A percentile compares a stretch with the other conserved stretches of the same genome.
These are phyloP conservation scores for Triticum turgidum DNA, from an alignment of 176 grass and related monocot genomes.

Conservation along the genomic window DNA sequence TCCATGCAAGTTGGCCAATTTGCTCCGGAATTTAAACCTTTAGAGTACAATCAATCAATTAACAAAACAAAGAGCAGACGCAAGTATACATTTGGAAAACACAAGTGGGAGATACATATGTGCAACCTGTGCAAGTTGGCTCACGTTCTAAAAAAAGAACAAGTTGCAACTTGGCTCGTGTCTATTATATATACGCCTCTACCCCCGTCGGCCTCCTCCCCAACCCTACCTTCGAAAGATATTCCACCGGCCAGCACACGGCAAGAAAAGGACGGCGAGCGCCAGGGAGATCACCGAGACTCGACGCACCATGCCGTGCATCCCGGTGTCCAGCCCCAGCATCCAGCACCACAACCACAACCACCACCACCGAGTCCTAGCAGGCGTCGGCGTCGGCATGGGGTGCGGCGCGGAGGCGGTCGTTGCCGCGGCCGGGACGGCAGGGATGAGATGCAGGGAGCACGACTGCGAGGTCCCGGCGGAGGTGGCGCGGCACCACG, in stretches of 20 bases:
- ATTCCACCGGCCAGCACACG: slow-evolving; percentile 4
- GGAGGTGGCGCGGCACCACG: slow-evolving; percentile 77
- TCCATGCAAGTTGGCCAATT: slow-evolving; percentile 45
- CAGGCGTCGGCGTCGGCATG: slow-evolving; percentile 15
- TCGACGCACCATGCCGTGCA: slow-evolving; percentile 57
- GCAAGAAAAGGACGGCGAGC: neutral
- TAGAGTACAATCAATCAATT: slow-evolving; percentile 16
- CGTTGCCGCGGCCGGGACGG: neutral
- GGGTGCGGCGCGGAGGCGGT: slow-evolving; percentile 35
- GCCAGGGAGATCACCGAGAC: neutral
- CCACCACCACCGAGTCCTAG: slow-evolving; percentile 41
- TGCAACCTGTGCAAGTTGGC: slow-evolving; percentile 37
- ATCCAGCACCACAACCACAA: slow-evolving; percentile 43
- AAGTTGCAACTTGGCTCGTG: neutral
- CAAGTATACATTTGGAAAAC: neutral
- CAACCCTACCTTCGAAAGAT: slow-evolving; percentile 32
- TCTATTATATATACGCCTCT: slow-evolving; percentile 40
- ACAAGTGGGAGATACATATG: slow-evolving; percentile 21
- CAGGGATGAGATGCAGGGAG: slow-evolving; percentile 26
- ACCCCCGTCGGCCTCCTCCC: slow-evolving; percentile 20
- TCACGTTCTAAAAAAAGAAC: slow-evolving; percentile 22
- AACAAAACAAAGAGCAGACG: slow-evolving; percentile 10
- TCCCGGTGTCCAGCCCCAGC: slow-evolving; percentile 53
- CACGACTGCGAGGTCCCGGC: slow-evolving; percentile 57
- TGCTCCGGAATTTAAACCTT: slow-evolving; percentile 5